These are phyloP conservation scores for Setomelanomma holmii DNA, from an alignment of 2,329 filamentous ascomycete species.

Conservation along the genomic window DNA sequence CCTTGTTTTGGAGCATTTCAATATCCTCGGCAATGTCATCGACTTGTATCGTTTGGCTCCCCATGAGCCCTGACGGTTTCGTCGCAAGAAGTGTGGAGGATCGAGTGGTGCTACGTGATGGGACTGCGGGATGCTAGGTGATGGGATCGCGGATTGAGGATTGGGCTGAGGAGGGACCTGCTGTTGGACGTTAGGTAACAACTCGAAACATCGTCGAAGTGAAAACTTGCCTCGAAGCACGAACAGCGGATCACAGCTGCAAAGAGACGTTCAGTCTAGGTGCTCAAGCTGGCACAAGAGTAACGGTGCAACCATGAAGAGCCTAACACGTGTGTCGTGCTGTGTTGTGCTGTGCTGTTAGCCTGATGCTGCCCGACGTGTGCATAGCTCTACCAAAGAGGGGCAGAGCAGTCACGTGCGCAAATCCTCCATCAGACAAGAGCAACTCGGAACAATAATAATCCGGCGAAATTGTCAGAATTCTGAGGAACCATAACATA, in stretches of 20 bases:
- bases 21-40: background rate
- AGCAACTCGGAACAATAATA: too few relatives aligned
- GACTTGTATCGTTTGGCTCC: background rate
- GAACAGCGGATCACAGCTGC: background rate
- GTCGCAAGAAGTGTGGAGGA: background rate
- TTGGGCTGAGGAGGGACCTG: background rate
- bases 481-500: too few relatives aligned
- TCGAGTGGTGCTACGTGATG: background rate
- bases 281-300: background rate
- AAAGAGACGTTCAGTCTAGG: background rate
- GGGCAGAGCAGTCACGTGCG: background rate
- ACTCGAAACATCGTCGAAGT: background rate
- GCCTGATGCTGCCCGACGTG: background rate
- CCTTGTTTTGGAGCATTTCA: background rate
- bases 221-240: background rate
- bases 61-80: background rate
- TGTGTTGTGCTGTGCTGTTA: background rate
- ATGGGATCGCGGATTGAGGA: too few relatives aligned
- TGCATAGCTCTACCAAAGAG: background rate
- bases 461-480: too few relatives aligned
- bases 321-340: too few relatives aligned
- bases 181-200: background rate
- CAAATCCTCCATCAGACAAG: too few relatives aligned
- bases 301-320: background rate
- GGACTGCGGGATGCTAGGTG: too few relatives aligned